Base-by-base conservation (phyloP, 768 basidiomycete species). In the Jaapia argillacea region DNA sequence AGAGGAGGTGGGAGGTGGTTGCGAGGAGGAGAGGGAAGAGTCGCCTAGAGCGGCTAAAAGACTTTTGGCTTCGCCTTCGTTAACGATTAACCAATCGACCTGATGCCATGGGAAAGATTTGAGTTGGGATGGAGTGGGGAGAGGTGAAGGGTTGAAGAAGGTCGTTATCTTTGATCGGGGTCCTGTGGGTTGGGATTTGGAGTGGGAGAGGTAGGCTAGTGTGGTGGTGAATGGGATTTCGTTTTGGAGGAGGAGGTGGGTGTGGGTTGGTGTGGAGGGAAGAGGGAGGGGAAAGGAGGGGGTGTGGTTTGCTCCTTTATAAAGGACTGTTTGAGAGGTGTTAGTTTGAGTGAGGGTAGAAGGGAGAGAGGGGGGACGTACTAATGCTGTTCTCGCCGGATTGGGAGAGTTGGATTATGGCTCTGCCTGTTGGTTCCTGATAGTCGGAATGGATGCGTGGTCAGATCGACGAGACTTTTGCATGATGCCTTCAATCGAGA, bases 361-460 rank as follows among this genome's bases (percentile, higher is more conserved):
- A 20, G 7, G n/a, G 43, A 33, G n/a, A 47, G 14, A 44, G 36
- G 6, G 16, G 39, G 6, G 3, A 42, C 71, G 40, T 44, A 78
- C 78, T 71, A 51, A 81, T 81, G 49, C 74, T 72, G 47, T 81
- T 81, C 55, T 81, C 76, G 25, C 79, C 79, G 18, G 64, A 61
- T 5, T 71, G 62, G 4, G 73, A 62, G 2, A 81, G 68, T 52
- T 81, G 79, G 21, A 81, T 77, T 16, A 80, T 64, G 1, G 79
- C 79, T 2, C 78, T 65, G 12, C 79, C 79, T 2, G 74, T 79
- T 0, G 68, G 64, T 46, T 67, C 68, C 71, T 75, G 45, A 10
- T 33, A 16, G 16, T 33, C 28, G 10, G 28, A 10, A 10, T 16
- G 10, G 10, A 33, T 33, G 10, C 28, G n/a, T n/a, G n/a, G n/a